Base-by-base conservation (phyloP, 139 green algal genomes). In the Bryopsis sp. region DNA sequence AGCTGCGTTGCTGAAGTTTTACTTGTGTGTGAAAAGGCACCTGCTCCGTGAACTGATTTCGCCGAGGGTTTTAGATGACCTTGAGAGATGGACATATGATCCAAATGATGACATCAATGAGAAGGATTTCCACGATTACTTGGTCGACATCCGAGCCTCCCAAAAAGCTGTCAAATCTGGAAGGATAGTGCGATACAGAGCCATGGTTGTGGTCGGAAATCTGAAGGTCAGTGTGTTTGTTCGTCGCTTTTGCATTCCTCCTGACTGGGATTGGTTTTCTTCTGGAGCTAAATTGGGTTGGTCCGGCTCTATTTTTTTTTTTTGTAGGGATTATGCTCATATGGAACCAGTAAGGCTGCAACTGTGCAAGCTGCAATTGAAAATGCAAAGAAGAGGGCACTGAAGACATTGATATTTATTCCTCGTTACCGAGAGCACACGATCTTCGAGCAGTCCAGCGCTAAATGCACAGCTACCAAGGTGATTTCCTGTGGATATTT, bases 161-260 rank as follows among this genome's bases (percentile, higher is more conserved):
- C 62, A 69, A 15, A 69, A 69, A 36, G 62, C 62, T n/a, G 62
- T 69, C 35, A 54, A 69, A 69, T 69, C 62, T n/a, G 62, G 62
- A 8, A 29, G 31, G 7, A 69, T 69, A 22, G n/a, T 36, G 7
- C 33, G 62, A 31, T 69, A 69, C 62, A 11, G 62, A 58, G 37
- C 62, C 62, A 69, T 69, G 62, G 54, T 69, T 6, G 62, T 69
- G 26, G 62, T 69, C 22, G 62, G 62, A 5, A 54, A 69, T 69
- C 54, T 69, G n/a, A 35, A 69, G 37, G 62, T 63, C 22, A 54
- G 37, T 28, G n/a, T n/a, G n/a, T n/a, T n/a, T n/a, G n/a, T n/a
- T n/a, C n/a, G n/a, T n/a, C n/a, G n/a, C n/a, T n/a, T n/a, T n/a
- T n/a, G n/a, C n/a, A n/a, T n/a, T n/a, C n/a, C n/a, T n/a, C n/a